Conservation (phyloP, 148 eudicot species). For the Rhododendron griersonianum region DNA sequence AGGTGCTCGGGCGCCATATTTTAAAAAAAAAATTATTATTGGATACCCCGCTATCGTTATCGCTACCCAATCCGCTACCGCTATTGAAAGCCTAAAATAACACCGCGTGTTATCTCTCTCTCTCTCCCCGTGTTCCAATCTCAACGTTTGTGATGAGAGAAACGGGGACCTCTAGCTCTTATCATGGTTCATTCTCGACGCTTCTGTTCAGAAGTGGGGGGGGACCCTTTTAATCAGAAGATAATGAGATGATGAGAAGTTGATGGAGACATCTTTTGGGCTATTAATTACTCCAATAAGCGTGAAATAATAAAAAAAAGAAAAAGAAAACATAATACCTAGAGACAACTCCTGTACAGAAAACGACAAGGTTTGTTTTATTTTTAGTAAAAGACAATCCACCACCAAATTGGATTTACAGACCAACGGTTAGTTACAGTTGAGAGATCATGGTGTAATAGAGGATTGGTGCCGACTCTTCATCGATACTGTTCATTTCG, state of each 20-base stretch:
- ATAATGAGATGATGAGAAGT: slow-evolving; percentile 9
- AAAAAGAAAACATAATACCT: neutral
- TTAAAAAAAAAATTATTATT: too few species aligned
- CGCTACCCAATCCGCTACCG: too few species aligned
- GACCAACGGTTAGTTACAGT: neutral
- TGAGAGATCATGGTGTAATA: too few species aligned
- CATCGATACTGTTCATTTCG: too few species aligned
- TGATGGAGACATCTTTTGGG: neutral
- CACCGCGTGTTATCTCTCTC: neutral
- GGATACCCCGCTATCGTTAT: neutral
- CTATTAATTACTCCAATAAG: neutral
- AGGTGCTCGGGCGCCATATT: too few species aligned
- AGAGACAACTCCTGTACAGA: neutral
- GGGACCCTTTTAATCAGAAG: neutral
- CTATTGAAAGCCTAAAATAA: too few species aligned
- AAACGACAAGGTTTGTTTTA: slow-evolving; percentile 7
- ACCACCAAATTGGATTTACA: neutral
- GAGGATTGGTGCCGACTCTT: too few species aligned
- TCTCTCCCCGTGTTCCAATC: neutral
- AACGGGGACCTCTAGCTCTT: neutral
- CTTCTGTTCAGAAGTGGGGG: neutral
- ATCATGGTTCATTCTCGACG: neutral
- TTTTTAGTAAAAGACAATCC: neutral
- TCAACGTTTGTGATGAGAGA: neutral
- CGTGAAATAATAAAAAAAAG: neutral